Percentiles rank a stretch among this genome's conserved stretches.
phyloP scores from a whole-genome alignment of 2,329 filamentous ascomycete species.

The Bipolaris zeicola region DNA sequence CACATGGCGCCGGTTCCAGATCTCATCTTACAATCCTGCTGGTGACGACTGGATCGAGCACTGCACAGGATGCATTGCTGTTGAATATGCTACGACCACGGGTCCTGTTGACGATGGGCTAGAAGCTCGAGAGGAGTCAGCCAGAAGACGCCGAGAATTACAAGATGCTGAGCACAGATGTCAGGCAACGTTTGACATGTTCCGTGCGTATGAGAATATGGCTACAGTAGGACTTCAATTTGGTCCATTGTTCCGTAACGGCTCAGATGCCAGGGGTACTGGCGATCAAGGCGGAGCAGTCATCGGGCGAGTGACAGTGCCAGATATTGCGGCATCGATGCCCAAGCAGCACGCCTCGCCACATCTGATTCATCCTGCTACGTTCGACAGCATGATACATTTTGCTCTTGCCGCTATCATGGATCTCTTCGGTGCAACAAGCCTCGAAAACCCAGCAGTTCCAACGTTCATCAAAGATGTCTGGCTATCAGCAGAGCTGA shows the following conservation, averaged over 20 bases:
- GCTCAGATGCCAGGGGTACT: neutral
- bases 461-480: conserved; percentile 1
- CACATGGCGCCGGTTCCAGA: conserved; percentile 1
- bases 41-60: conserved; percentile 3
- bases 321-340: conserved; percentile 1
- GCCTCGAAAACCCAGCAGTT: conserved; percentile 1
- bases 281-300: conserved; percentile 2
- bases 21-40: conserved; percentile 3
- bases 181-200: conserved; percentile 1
- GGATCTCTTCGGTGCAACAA: conserved; percentile 4
- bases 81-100: neutral
- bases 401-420: conserved; percentile 2
- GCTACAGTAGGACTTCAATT: conserved; percentile 1
- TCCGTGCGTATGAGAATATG: conserved; percentile 3
- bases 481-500: conserved; percentile 1
- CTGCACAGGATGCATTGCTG: conserved; percentile 1
- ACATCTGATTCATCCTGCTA: conserved; percentile 4
- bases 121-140: conserved; percentile 1
- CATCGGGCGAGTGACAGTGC: neutral
- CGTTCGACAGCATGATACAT: conserved; percentile 4
- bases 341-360: neutral
- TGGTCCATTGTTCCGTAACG: conserved; percentile 1
- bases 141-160: neutral
- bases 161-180: neutral
- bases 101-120: neutral